Evolutionary conservation across 225 moss, liverwort and hornwort species (phyloP), one percentile per base, ranked within the genome.

Genomic region (Ulota crispa): DNA sequence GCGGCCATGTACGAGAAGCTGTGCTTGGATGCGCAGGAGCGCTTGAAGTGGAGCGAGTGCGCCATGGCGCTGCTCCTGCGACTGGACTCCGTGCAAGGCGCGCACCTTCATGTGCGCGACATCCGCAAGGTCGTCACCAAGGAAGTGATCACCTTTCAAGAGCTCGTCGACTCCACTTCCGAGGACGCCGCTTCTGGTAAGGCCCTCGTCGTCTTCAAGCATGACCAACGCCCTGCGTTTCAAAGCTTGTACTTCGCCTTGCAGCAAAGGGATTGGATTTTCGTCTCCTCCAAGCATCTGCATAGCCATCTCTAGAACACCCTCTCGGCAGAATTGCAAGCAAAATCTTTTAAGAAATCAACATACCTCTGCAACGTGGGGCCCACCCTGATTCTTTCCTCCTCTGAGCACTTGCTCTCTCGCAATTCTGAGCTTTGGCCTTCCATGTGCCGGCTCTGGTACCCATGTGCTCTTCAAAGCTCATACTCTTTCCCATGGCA

Each of bases 101-200:
- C 92, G 11, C 92, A 93, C 77, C 31, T 80, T 4, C 73, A 83
- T 41, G 92, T 96, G 69, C 85, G 94, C 11, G 86, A 85, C 56
- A 87, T 91, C 73, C 84, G 96, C n/a, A 92, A 87, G 75, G 32
- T 64, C 3, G 85, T 83, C 34, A 82, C 92, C 11, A 91, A 85
- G 70, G 88, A 93, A 70, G 94, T 94, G 32, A 79, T 94, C 15
- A 27, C 76, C 7, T 89, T 96, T 26, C 93, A 96, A 52, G 92
- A 89, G 83, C 86, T 90, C 39, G 39, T 90, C 12, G 86, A 88
- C 70, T 88, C 90, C 42, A 88, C 86, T 56, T 53, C 88, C 24
- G 36, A 10, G n/a, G 80, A 72, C 45, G 39, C 52, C 31, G 20
- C 68, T 9, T 81, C 6, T 16, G 68, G 57, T 16, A 83, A 88